Evolutionary conservation across 768 basidiomycete species (phyloP).

Genomic region (Rhodotorula taiwanensis): DNA sequence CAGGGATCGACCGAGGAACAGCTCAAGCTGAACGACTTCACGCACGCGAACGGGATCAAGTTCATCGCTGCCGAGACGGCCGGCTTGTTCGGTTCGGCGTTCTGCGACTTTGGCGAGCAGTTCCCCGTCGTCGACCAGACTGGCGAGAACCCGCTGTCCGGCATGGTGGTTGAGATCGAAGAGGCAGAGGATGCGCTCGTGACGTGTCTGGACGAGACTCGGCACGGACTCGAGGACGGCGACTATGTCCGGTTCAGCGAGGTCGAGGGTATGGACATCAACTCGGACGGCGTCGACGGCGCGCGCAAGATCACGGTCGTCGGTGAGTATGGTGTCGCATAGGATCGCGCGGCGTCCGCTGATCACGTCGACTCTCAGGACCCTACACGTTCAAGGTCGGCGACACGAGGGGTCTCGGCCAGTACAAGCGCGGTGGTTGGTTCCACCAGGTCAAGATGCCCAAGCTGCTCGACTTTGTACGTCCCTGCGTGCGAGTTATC

Average conservation of each 20-base stretch:
- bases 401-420: slow-evolving; percentile 68
- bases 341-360: not conserved
- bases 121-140: slow-evolving; percentile 96
- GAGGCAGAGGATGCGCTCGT: slow-evolving; percentile 89
- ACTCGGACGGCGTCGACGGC: slow-evolving; percentile 50
- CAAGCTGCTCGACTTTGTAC: slow-evolving; percentile 84
- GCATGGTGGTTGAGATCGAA: slow-evolving; percentile 92
- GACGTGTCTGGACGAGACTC: slow-evolving; percentile 90
- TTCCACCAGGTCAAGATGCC: slow-evolving; percentile 99
- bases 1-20: slow-evolving; percentile 67
- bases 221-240: slow-evolving; percentile 97
- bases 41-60: slow-evolving; percentile 75
- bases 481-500: too few relatives aligned
- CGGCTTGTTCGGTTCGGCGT: slow-evolving; percentile 88
- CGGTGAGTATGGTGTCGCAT: slow-evolving; percentile 45
- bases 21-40: slow-evolving; percentile 92
- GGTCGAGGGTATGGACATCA: slow-evolving; percentile 76
- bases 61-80: slow-evolving; percentile 87
- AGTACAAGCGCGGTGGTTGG: slow-evolving; percentile 80
- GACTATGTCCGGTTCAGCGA: slow-evolving; percentile 95
- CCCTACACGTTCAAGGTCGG: slow-evolving; percentile 97
- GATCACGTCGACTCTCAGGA: slow-evolving; percentile 45
- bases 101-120: slow-evolving; percentile 92
- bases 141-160: slow-evolving; percentile 86
- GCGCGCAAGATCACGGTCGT: slow-evolving; percentile 83